Evolutionary conservation across 75 land plant genomes (phyloP).

Genomic region (Sequoiadendron giganteum): DNA sequence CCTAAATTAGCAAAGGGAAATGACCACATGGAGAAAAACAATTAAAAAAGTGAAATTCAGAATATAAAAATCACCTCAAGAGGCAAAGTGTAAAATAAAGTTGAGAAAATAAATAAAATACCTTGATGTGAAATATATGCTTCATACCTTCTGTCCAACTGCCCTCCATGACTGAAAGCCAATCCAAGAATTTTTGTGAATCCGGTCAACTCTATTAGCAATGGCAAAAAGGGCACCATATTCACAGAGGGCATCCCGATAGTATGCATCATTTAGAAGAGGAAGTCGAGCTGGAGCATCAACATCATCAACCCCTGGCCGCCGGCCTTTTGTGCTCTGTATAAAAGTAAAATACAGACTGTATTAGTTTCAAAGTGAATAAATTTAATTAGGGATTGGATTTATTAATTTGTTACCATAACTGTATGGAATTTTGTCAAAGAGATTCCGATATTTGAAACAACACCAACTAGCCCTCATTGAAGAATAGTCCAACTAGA

Average conservation of each 20-base stretch:
- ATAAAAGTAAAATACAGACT: not conserved
- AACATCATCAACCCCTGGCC: constrained; percentile 79
- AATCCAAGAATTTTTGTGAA: constrained; percentile 95
- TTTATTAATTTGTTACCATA: not conserved
- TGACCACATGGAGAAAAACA: not conserved
- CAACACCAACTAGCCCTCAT: not conserved
- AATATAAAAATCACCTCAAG: constrained; percentile 1
- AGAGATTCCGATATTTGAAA: not conserved
- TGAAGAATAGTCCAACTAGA: not conserved
- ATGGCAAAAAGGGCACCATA: constrained; percentile 77
- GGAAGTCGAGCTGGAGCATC: constrained; percentile 90
- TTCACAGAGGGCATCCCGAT: constrained; percentile 82
- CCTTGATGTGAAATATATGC: not conserved
- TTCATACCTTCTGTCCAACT: constrained; percentile 63
- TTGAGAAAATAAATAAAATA: not conserved
- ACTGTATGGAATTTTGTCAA: not conserved
- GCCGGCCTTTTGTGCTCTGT: constrained; percentile 73
- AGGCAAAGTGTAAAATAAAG: not conserved
- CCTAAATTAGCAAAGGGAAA: not conserved
- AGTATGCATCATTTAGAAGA: constrained; percentile 70
- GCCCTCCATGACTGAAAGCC: constrained; percentile 97
- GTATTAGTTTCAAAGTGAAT: not conserved
- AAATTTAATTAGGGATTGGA: not conserved
- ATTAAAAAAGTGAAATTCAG: not conserved
- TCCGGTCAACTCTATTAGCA: constrained; percentile 77